Evolutionary conservation across 1,284 basidiomycete species (phyloP), one percentile per base, ranked within the genome.

Genomic region (Trichosporon ovoides): DNA sequence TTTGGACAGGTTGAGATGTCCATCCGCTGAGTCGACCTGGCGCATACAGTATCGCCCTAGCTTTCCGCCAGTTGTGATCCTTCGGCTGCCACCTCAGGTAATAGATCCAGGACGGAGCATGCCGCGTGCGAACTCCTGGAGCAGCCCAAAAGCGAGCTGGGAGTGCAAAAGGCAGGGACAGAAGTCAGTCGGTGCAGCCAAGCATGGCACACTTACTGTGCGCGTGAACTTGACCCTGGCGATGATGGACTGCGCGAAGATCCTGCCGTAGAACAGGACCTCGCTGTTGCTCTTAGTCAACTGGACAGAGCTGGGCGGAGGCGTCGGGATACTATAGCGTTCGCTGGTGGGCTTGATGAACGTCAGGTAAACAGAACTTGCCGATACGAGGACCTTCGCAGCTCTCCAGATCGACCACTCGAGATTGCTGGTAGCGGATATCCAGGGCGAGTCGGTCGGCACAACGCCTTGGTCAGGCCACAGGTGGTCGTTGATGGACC

Each of bases 341-440:
- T 58, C 57, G n/a, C n/a, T 40, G 0, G 52, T 36, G 7, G 57
- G 57, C 12, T 14, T 19, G 40, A 59, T 59, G 24, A 59, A 38
- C 3, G 58, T 51, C 34, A 52, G 20, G 33, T 38, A 38, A 9
- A 59, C 58, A 3, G 36, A 14, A 1, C 34, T 52, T 3, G 38
- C 38, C 3, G 14, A 19, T 10, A 16, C 31, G 6, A 59, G 40
- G 7, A 49, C 35, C 7, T 64, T 60, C 13, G 65, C 65, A 1
- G 68, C 58, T n/a, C 67, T 62, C 64, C 66, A 71, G n/a, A 72
- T 57, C 1, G 52, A 55, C 65, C 66, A 70, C 19, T 59, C 49
- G 16, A 71, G 58, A 36, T 52, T 51, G 2, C 34, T 13, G 2
- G 62, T 61, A 2, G 60, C 59, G 7, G 62, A 65, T n/a, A 73